Base-by-base conservation (phyloP, 202 grass and related monocot genomes). In the Zizania palustris region DNA sequence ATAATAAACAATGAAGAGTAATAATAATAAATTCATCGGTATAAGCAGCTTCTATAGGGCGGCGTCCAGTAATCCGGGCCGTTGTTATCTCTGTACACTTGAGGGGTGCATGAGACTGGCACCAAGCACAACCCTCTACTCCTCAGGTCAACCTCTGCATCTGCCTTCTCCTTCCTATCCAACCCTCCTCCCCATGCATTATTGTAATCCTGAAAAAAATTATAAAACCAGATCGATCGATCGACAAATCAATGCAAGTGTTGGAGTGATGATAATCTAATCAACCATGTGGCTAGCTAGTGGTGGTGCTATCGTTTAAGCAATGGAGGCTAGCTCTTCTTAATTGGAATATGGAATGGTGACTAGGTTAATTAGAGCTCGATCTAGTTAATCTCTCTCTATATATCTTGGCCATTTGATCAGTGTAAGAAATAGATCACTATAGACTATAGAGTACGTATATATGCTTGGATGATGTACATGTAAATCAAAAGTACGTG, bases 91-190 rank as follows among this genome's bases (percentile, higher is more conserved):
- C 80, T 77, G 37, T 94, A 93, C 54, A 81, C 65, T 69, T 92
- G 85, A 65, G 91, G 86, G 3, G 87, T 92, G 79, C 84, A 86
- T 14, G 95, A 98, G 85, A 94, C 76, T 9, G 95, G 95, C 62
- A 98, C 89, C 69, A 94, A 85, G 85, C 95, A 98, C 20, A 98
- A 61, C 0, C 95, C 95, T 85, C 85, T 92, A 74, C 87, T 92
- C 61, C 63, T 90, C 67, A 98, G 65, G 58, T 98, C 95, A 46
- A 71, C 70, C 69, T 78, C 88, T 16, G 80, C 40, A 15, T 92
- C 95, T 34, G 65, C 49, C 68, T 93, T 93, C 72, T 92, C 86
- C 76, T 80, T 90, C 75, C 84, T 86, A 45, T 89, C 84, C 75
- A 84, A 66, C 15, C 80, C 76, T 85, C 80, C 89, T 85, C 80